phyloP scores from a whole-genome alignment of 148 eudicot species.

The Nepenthes mirabilis region DNA sequence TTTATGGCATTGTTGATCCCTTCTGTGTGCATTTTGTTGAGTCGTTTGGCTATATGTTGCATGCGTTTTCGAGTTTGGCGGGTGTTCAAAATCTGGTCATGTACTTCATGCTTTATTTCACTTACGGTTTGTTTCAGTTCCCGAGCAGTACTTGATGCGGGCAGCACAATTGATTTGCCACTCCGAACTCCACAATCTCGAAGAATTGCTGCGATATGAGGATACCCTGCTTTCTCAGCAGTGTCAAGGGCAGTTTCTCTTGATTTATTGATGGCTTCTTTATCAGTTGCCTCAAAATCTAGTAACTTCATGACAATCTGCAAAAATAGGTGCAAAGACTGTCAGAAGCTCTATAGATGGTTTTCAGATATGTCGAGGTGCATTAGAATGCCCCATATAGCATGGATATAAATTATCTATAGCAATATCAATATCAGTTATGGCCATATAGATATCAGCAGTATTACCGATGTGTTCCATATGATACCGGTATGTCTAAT shows the following conservation, averaged over 20 bases:
- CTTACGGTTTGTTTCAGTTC: constrained; percentile 24
- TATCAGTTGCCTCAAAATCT: constrained; percentile 6
- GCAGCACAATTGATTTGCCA: constrained; percentile 5
- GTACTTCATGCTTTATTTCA: constrained; percentile 26
- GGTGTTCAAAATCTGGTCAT: constrained; percentile 18
- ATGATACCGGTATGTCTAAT: too few species aligned
- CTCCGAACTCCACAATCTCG: constrained; percentile 6
- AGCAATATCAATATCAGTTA: too few species aligned
- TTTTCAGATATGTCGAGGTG: background rate
- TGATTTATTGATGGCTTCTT: constrained; percentile 10
- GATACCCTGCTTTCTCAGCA: constrained; percentile 7
- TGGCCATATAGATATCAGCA: too few species aligned
- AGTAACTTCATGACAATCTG: constrained; percentile 13
- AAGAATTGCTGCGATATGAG: background rate
- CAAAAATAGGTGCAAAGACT: constrained; percentile 1
- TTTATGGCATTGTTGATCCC: constrained; percentile 35
- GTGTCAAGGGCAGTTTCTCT: constrained; percentile 12
- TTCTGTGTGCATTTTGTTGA: constrained; percentile 27
- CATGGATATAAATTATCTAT: too few species aligned
- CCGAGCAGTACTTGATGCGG: constrained; percentile 4
- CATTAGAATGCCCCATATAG: background rate
- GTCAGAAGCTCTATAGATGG: background rate
- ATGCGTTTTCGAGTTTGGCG: constrained; percentile 19
- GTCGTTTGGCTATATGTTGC: constrained; percentile 19
- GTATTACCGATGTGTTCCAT: too few species aligned